A percentile compares a stretch with the other conserved stretches of the same genome.
Conservation (phyloP, 1,139 yeast species). For the Hansenula sp. region DNA sequence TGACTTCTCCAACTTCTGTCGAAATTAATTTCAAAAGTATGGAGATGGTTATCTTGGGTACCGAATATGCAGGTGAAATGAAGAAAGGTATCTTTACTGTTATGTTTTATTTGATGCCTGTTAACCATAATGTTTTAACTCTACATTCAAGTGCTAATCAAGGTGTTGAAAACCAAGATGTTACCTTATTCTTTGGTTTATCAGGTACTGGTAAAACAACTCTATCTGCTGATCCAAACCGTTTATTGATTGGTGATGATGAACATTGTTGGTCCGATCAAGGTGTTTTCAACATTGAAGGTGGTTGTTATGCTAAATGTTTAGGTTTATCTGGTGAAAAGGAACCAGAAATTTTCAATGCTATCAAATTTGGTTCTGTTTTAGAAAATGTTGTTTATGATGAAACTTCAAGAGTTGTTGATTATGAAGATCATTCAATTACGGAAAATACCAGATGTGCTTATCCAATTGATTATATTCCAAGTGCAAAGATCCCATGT, state of each 20-base stretch:
- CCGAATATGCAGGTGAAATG: constrained; percentile 99
- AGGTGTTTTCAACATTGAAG: constrained; percentile 98
- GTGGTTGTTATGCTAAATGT: constrained; percentile 99
- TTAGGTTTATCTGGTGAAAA: constrained; percentile 84
- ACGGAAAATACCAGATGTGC: constrained; percentile 99
- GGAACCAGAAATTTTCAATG: constrained; percentile 97
- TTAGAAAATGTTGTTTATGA: constrained; percentile 93
- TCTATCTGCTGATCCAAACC: constrained; percentile 91
- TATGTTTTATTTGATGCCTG: constrained; percentile 98
- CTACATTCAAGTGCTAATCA: constrained; percentile 95
- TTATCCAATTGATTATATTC: constrained; percentile 95
- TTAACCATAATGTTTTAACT: constrained; percentile 86
- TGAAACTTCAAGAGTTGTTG: constrained; percentile 74
- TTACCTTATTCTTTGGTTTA: constrained; percentile 92
- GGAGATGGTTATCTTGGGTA: constrained; percentile 99
- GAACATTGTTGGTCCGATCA: constrained; percentile 99
- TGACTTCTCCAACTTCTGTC: constrained; percentile 95
- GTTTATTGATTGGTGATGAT: constrained; percentile 95
- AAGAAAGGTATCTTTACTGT: constrained; percentile 99
- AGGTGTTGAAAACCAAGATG: constrained; percentile 61
- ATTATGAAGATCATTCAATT: constrained; percentile 74
- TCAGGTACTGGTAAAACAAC: constrained; percentile 99
- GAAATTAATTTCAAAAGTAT: constrained; percentile 95
- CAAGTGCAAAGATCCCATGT: constrained; percentile 96
- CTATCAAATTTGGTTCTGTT: constrained; percentile 91